Evolutionary conservation across 768 basidiomycete genomes (phyloP).

Genomic region (Gloeophyllum trabeum): DNA sequence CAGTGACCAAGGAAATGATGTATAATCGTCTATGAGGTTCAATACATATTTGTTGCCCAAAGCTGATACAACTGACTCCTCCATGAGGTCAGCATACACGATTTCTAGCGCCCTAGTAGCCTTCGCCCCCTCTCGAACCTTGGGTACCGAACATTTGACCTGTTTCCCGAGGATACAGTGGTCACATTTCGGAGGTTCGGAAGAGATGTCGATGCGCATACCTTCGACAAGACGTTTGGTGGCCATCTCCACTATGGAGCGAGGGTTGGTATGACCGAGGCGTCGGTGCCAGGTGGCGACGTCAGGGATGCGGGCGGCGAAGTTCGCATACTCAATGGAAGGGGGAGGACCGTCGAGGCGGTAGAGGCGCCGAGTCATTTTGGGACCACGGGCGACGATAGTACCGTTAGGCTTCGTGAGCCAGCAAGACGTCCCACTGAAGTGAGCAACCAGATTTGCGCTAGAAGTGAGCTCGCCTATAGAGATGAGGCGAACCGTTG

Average conservation of each 20-base stretch:
- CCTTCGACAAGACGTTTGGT: slow-evolving; percentile 7
- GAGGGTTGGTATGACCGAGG: slow-evolving; percentile 14
- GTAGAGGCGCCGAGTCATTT: not conserved
- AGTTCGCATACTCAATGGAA: not conserved
- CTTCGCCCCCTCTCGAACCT: slow-evolving; percentile 14
- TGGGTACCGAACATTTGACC: slow-evolving; percentile 19
- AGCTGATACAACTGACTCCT: slow-evolving; percentile 1
- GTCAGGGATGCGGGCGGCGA: not conserved
- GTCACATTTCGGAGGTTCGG: slow-evolving; percentile 17
- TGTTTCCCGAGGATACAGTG: slow-evolving; percentile 28
- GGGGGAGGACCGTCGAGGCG: slow-evolving; percentile 1
- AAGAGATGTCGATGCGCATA: slow-evolving; percentile 13
- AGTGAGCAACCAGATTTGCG: not conserved
- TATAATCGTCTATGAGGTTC: slow-evolving; percentile 24
- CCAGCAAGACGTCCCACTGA: not conserved
- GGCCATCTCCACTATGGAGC: slow-evolving; percentile 9
- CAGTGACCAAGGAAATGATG: slow-evolving; percentile 19
- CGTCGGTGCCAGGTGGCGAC: slow-evolving; percentile 15
- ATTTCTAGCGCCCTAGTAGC: slow-evolving; percentile 16
- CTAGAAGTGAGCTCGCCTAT: slow-evolving; percentile 3
- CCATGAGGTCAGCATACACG: slow-evolving; percentile 22
- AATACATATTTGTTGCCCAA: slow-evolving; percentile 11
- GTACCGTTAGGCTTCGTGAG: not conserved
- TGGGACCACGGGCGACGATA: not conserved
- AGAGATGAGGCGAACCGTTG: slow-evolving; percentile 8